A percentile compares a stretch with the other conserved stretches of the same genome.
phyloP scores from a whole-genome alignment of 2,329 filamentous ascomycete genomes.

The Paraconiothyrium brasiliense region DNA sequence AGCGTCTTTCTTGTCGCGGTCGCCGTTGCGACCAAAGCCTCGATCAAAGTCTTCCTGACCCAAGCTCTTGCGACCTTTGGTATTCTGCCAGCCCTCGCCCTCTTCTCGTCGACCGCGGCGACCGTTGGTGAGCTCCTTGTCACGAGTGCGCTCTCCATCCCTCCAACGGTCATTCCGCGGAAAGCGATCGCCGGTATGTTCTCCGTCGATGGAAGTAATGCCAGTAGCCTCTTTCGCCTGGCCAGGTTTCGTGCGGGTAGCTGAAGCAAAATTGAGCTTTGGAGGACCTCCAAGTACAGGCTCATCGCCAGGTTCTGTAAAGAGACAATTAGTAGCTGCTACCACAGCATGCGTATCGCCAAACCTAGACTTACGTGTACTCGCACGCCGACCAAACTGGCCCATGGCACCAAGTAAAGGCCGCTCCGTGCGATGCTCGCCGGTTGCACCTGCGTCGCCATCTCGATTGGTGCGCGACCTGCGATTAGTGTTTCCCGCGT shows the following conservation, averaged over 20 bases:
- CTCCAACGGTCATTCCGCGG: constrained; percentile 48
- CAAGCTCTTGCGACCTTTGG: constrained; percentile 78
- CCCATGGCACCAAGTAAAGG: constrained; percentile 49
- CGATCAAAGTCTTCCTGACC: constrained; percentile 76
- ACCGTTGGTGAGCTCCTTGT: constrained; percentile 50
- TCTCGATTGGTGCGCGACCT: constrained; percentile 40
- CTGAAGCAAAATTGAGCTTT: constrained; percentile 82
- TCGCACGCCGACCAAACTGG: constrained; percentile 44
- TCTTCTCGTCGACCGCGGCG: constrained; percentile 59
- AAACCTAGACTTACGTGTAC: constrained; percentile 59
- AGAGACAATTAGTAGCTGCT: constrained; percentile 42
- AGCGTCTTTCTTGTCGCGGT: constrained; percentile 60
- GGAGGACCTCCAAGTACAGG: constrained; percentile 82
- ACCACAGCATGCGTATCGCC: constrained; percentile 43
- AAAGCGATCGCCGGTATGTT: constrained; percentile 47
- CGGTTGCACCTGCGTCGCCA: constrained; percentile 34
- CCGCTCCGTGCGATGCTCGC: constrained; percentile 42
- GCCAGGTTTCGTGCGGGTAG: constrained; percentile 65
- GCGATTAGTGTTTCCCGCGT: constrained; percentile 34
- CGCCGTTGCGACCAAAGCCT: constrained; percentile 65
- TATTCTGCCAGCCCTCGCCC: constrained; percentile 76
- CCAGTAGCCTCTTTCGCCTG: constrained; percentile 47
- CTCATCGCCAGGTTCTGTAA: constrained; percentile 73
- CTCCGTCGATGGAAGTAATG: constrained; percentile 50
- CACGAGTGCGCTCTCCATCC: constrained; percentile 49